Percentiles rank a stretch among this genome's conserved stretches.
phyloP scores from a whole-genome alignment of 768 basidiomycete genomes.

The Termitomyces bulborhizus region DNA sequence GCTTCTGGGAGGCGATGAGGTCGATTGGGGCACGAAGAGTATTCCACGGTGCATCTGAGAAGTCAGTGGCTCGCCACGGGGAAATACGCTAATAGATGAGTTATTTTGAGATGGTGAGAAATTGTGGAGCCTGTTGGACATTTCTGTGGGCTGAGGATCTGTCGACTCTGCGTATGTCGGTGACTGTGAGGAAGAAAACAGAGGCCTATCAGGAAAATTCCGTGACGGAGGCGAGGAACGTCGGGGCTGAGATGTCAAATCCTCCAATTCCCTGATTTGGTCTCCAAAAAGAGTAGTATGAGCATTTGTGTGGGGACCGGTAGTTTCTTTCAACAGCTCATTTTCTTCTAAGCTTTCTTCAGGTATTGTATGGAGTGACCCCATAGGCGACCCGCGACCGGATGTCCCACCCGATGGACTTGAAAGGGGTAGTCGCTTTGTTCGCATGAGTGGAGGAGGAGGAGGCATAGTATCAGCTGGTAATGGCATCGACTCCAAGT shows the following conservation, averaged over 20 bases:
- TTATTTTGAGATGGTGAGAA: background rate
- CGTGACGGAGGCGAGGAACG: background rate
- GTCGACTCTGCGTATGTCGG: background rate
- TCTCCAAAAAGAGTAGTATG: background rate
- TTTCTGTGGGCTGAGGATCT: background rate
- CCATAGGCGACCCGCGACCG: background rate
- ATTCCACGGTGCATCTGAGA: background rate
- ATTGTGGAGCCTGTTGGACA: background rate
- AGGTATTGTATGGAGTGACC: background rate
- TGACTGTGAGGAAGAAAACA: background rate
- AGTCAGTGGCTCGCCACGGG: background rate
- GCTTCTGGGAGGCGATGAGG: constrained; percentile 3
- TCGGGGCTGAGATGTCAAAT: background rate
- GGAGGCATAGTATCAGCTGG: constrained; percentile 1
- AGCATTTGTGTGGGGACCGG: background rate
- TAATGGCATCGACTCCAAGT: background rate
- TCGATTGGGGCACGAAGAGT: constrained; percentile 4
- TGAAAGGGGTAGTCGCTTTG: background rate
- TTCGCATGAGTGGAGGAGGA: background rate
- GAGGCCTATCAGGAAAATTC: background rate
- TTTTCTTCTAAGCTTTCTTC: background rate
- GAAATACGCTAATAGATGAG: background rate
- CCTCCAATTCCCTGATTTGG: background rate
- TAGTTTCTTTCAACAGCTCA: background rate
- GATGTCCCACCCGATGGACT: background rate